Conservation (phyloP, 1,284 basidiomycete species). For the Puccinia sorghi region DNA sequence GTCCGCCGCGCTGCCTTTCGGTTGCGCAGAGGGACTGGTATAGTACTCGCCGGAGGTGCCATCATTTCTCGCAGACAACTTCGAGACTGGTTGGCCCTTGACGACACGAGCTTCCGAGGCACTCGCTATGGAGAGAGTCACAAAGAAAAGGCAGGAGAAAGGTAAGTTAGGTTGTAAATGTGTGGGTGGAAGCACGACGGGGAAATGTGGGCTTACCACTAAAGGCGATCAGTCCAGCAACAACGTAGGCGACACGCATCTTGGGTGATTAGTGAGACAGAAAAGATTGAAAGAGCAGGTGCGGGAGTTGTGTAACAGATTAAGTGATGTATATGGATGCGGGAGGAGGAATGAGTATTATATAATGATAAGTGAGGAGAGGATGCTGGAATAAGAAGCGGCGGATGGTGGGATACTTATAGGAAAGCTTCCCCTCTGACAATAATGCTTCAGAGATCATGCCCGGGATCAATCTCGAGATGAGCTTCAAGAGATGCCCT, state of each 20-base stretch:
- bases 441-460: neutral
- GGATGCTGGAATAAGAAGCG: neutral
- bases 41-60: neutral
- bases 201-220: neutral
- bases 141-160: neutral
- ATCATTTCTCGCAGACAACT: neutral
- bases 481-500: neutral
- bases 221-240: slow-evolving; percentile 17
- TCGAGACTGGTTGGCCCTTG: neutral
- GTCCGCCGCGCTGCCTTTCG: too few species aligned
- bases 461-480: neutral
- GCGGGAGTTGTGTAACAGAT: neutral
- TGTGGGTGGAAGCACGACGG: too few species aligned
- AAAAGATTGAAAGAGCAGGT: too few species aligned
- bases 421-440: neutral
- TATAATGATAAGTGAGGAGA: neutral
- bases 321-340: neutral
- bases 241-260: slow-evolving; percentile 23
- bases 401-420: neutral
- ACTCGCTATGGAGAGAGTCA: neutral
- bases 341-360: neutral
- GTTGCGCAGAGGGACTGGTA: neutral
- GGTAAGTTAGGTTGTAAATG: neutral
- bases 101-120: neutral
- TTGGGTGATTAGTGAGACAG: neutral